These are phyloP conservation scores for Vitis hybrid DNA, from an alignment of 177 flowering plant genomes.

Conservation along the genomic window DNA sequence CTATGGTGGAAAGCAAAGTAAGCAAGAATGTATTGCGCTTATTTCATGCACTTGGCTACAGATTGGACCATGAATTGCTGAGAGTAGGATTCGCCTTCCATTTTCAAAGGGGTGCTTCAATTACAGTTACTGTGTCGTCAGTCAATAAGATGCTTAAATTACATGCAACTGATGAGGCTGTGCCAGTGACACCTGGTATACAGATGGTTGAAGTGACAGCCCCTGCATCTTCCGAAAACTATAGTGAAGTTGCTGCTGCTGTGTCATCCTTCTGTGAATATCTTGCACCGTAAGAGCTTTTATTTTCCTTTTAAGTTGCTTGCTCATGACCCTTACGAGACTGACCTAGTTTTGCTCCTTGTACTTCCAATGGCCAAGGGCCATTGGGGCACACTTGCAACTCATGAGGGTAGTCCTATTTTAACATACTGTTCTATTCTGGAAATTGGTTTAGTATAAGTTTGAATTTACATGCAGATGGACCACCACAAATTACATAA, in stretches of 20 bases:
- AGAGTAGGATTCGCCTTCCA: conserved; percentile 78
- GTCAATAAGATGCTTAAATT: conserved; percentile 79
- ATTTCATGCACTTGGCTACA: conserved; percentile 85
- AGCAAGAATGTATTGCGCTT: conserved; percentile 86
- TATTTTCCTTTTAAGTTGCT: not conserved
- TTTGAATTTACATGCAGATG: not conserved
- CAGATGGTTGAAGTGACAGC: conserved; percentile 95
- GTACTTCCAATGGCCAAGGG: too few species aligned
- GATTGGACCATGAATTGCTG: conserved; percentile 83
- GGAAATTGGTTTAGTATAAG: not conserved
- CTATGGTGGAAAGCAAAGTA: conserved; percentile 81
- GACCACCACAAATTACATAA: too few species aligned
- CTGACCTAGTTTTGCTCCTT: not conserved
- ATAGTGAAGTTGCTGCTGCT: conserved; percentile 76
- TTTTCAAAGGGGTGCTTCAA: conserved; percentile 75
- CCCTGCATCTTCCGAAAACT: conserved; percentile 83
- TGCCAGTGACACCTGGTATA: conserved; percentile 85
- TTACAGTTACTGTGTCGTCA: conserved; percentile 82
- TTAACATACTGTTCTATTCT: not conserved
- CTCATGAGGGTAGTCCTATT: not conserved
- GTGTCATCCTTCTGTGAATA: conserved; percentile 90
- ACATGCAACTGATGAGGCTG: conserved; percentile 84
- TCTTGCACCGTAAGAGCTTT: conserved; percentile 90
- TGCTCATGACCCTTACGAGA: not conserved
- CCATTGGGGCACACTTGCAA: not conserved